A percentile compares a stretch with the other conserved stretches of the same genome.
phyloP scores from a whole-genome alignment of 2,329 filamentous ascomycete species.

The Colletotrichum theobromicola region DNA sequence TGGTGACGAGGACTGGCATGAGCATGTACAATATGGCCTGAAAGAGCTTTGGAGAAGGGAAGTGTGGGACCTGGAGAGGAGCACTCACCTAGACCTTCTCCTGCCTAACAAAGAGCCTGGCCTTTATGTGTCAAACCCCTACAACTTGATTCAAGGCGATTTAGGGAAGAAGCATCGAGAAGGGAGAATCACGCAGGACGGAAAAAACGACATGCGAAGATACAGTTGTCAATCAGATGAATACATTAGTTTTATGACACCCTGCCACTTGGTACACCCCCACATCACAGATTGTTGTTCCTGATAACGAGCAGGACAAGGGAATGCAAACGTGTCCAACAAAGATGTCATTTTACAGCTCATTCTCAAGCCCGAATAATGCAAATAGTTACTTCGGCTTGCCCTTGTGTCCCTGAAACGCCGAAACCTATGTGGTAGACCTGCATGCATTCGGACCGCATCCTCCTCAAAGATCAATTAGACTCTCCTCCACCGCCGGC shows the following conservation, averaged over 20 bases:
- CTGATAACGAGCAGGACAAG: not conserved
- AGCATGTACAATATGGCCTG: not conserved
- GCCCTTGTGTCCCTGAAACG: constrained; percentile 10
- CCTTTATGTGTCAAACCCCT: not conserved
- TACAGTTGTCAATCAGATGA: not conserved
- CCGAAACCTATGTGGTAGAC: not conserved
- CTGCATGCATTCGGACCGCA: not conserved
- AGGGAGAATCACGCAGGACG: not conserved
- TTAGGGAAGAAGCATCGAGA: not conserved
- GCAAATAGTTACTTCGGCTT: not conserved
- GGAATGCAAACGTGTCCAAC: not conserved
- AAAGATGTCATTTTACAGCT: constrained; percentile 10
- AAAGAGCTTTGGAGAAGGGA: not conserved
- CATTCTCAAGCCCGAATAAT: constrained; percentile 6
- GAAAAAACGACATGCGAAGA: too few relatives aligned
- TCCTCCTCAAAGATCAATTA: constrained; percentile 72
- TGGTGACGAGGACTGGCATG: not conserved
- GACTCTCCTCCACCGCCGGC: constrained; percentile 72
- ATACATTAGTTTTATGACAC: not conserved
- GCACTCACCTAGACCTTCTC: not conserved
- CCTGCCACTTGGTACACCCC: not conserved
- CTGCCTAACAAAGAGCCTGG: not conserved
- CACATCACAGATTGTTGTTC: not conserved
- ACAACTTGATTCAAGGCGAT: not conserved
- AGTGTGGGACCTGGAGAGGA: not conserved